Conservation (phyloP, 148 eudicot genomes). For the Camellia japonica region DNA sequence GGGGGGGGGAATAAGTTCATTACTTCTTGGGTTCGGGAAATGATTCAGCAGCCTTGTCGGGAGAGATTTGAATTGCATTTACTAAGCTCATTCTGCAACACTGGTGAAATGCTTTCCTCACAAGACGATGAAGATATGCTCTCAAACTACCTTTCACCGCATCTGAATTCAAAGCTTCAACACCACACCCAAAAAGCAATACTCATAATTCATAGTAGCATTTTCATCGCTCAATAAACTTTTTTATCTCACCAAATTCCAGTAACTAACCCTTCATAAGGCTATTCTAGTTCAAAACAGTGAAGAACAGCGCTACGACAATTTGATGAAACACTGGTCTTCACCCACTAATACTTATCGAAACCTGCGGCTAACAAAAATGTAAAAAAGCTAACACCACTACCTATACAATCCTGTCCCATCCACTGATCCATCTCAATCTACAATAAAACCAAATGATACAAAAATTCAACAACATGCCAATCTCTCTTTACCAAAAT, state of each 20-base stretch:
- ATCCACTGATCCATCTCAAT: constrained; percentile 19
- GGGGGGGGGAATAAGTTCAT: constrained; percentile 3
- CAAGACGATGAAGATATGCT: neutral
- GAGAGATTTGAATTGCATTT: constrained; percentile 31
- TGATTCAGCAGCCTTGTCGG: constrained; percentile 15
- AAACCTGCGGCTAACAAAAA: constrained; percentile 3
- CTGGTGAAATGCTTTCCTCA: neutral
- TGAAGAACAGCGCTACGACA: too few species aligned
- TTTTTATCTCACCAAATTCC: neutral
- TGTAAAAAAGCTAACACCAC: neutral
- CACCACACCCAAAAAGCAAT: neutral
- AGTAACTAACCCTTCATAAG: neutral
- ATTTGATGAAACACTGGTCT: neutral
- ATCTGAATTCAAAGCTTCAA: neutral
- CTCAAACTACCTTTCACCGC: constrained; percentile 8
- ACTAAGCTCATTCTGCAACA: constrained; percentile 43
- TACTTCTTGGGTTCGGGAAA: constrained; percentile 28
- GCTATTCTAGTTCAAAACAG: neutral
- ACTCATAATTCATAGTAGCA: neutral
- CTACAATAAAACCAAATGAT: constrained; percentile 7
- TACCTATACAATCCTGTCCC: neutral
- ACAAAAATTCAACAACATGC: constrained; percentile 5
- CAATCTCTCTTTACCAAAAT: neutral
- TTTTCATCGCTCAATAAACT: neutral
- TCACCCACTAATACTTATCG: too few species aligned